phyloP scores from a whole-genome alignment of 495 filamentous ascomycete species.

The Xylaria grammica region DNA sequence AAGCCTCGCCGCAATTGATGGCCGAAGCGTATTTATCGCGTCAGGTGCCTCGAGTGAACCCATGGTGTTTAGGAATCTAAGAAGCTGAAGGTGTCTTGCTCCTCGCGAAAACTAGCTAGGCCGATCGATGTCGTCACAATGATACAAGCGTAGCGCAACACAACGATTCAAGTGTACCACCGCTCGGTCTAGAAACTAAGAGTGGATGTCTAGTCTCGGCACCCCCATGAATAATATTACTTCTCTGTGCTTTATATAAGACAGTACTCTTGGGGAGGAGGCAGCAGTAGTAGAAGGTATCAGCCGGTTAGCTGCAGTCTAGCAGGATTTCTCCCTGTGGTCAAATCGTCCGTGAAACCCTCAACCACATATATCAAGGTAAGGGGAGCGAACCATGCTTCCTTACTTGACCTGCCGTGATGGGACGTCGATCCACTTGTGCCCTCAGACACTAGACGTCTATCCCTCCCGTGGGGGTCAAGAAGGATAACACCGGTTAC shows the following conservation, averaged over 20 bases:
- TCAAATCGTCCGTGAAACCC: neutral
- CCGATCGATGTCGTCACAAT: conserved; percentile 16
- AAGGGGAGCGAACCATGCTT: neutral
- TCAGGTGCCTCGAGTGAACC: conserved; percentile 30
- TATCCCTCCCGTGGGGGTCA: conserved; percentile 16
- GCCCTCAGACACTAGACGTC: neutral
- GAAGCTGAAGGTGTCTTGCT: neutral
- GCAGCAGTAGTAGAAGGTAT: neutral
- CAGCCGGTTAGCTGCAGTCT: neutral
- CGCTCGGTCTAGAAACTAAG: neutral
- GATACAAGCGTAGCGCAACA: conserved; percentile 6
- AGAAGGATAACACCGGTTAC: neutral
- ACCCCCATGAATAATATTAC: neutral
- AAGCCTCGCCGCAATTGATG: conserved; percentile 37
- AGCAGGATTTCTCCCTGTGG: neutral
- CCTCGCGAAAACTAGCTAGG: neutral
- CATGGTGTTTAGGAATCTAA: conserved; percentile 21
- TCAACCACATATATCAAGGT: neutral
- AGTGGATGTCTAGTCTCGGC: conserved; percentile 2
- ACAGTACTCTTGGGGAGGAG: neutral
- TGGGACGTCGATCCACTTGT: conserved; percentile 12
- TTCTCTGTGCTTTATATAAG: conserved; percentile 1
- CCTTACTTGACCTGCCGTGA: neutral
- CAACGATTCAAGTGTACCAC: neutral
- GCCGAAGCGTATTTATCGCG: conserved; percentile 38